phyloP scores from a whole-genome alignment of 495 filamentous ascomycete species.

The Aspergillus nidulans region DNA sequence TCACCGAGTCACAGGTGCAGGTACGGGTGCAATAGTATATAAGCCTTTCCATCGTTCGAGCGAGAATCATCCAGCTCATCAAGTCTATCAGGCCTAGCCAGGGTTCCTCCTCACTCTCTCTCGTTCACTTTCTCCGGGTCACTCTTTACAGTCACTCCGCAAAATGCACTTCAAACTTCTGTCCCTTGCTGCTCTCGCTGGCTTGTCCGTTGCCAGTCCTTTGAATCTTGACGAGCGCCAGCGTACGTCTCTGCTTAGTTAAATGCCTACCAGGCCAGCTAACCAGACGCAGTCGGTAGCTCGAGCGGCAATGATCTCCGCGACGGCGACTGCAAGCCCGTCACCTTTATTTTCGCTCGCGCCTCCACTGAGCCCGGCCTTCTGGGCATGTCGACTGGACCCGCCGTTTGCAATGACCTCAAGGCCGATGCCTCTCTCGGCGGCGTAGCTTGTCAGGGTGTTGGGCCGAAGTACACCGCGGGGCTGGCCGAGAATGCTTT shows the following conservation, averaged over 20 bases:
- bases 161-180: conserved; percentile 12
- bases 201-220: conserved; percentile 18
- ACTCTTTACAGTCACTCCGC: neutral
- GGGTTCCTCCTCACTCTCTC: neutral
- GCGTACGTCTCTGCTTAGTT: conserved; percentile 22
- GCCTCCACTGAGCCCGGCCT: conserved; percentile 47
- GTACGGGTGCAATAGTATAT: neutral
- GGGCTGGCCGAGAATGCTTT: conserved; percentile 20
- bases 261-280: neutral
- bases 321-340: conserved; percentile 35
- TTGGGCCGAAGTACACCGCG: conserved; percentile 30
- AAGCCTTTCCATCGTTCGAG: neutral
- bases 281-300: neutral
- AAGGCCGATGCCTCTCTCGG: conserved; percentile 9
- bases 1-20: neutral
- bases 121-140: neutral
- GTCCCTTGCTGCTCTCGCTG: conserved; percentile 12
- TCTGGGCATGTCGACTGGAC: conserved; percentile 39
- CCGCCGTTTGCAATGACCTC: conserved; percentile 32
- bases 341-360: conserved; percentile 51
- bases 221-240: conserved; percentile 24
- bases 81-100: neutral
- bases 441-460: conserved; percentile 31
- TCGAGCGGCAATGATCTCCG: conserved; percentile 37
- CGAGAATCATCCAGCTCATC: neutral